These are phyloP conservation scores for Ceratobasidium sp. DNA, from an alignment of 1,284 basidiomycete species.

Conservation along the genomic window DNA sequence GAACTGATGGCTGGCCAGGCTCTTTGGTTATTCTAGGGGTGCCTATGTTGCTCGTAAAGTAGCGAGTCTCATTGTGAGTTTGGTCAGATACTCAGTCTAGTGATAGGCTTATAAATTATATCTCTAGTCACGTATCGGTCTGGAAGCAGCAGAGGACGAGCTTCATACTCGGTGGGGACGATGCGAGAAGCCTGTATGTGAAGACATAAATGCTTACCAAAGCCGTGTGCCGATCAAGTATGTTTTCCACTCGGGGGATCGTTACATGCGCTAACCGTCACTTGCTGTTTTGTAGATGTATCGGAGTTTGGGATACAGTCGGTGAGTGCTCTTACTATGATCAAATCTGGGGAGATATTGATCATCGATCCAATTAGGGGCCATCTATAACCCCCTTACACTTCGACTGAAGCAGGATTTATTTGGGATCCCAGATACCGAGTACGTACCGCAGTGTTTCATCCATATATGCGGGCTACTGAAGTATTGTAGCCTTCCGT, in stretches of 20 bases:
- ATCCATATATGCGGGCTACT: neutral
- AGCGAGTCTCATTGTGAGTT: conserved; percentile 38
- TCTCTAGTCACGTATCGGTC: conserved; percentile 26
- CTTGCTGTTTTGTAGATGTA: neutral
- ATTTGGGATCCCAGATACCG: conserved; percentile 6
- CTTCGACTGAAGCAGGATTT: neutral
- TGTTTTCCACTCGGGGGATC: neutral
- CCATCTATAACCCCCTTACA: conserved; percentile 11
- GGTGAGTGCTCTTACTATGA: neutral
- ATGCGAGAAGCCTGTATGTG: neutral
- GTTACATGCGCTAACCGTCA: neutral
- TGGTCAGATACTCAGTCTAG: neutral
- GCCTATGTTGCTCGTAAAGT: conserved; percentile 41
- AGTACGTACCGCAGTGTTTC: neutral
- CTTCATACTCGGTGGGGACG: neutral
- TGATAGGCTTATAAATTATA: neutral
- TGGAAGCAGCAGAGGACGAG: conserved; percentile 6
- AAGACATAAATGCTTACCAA: neutral
- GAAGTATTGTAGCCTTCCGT: neutral
- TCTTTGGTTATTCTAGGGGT: conserved; percentile 32
- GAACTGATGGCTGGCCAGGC: neutral
- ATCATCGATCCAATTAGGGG: neutral
- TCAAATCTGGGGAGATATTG: neutral
- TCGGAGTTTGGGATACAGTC: conserved; percentile 29
- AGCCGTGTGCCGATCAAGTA: conserved; percentile 2